A percentile compares a stretch with the other conserved stretches of the same genome.
phyloP scores from a whole-genome alignment of 257 asterid genomes.

The Ligustrum vulgare region DNA sequence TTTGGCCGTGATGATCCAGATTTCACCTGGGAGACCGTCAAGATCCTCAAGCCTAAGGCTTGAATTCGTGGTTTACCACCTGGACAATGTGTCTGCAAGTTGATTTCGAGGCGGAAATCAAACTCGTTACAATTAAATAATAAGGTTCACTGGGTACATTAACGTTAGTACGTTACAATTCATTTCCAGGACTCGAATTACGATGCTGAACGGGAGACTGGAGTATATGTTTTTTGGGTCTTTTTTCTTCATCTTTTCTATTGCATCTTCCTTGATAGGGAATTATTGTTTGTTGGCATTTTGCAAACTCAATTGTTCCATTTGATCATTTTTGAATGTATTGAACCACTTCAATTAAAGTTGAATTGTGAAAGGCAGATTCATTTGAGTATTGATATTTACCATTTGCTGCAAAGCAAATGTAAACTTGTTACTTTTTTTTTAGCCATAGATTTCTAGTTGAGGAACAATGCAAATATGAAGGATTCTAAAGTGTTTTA shows the following conservation, averaged over 20 bases:
- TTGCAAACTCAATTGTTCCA: neutral
- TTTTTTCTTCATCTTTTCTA: conserved; percentile 8
- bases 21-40: conserved; percentile 73
- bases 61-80: conserved; percentile 22
- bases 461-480: no score
- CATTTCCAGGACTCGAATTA: conserved; percentile 22
- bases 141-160: conserved; percentile 26
- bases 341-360: neutral
- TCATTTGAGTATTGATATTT: neutral
- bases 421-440: neutral
- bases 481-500: no score
- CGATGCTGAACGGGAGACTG: conserved; percentile 29
- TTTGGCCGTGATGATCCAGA: conserved; percentile 71
- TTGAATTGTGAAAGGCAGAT: neutral
- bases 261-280: neutral
- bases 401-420: neutral
- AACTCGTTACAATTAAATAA: conserved; percentile 30
- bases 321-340: conserved; percentile 8
- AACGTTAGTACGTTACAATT: no score
- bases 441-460: no score
- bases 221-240: conserved; percentile 24
- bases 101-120: conserved; percentile 8
- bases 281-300: conserved; percentile 18
- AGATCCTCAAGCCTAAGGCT: conserved; percentile 63
- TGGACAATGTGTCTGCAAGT: conserved; percentile 9